Base-by-base conservation (phyloP, 169 alveolate species). In the Plasmodium knowlesi region DNA sequence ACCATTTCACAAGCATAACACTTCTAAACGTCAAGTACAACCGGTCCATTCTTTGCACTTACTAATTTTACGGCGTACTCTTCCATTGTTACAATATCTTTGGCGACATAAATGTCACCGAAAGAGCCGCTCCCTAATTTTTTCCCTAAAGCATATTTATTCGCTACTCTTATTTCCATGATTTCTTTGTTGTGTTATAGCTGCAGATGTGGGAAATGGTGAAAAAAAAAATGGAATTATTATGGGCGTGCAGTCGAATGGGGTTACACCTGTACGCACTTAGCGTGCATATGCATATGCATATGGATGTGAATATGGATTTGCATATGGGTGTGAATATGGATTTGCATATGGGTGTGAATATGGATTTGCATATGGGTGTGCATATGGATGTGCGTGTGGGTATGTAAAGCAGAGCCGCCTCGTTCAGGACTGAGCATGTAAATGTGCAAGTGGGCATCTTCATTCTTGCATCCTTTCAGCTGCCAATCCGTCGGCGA, bases 41-140 rank as follows among this genome's bases (percentile, higher is more conserved):
- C 22, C 10, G 5, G 34, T 4, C 41, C 83, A 19, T 28, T 53
- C n/a, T 9, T 37, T 86, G 19, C 32, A 83, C 94, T 94, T 96
- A 96, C 99, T 92, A 98, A 94, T 94, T 98, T 98, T 67, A 98
- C 98, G 22, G 99, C 99, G 14, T 98, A 99, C 88, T 98, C 99
- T 95, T 99, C 99, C 71, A 99, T 98, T 12, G 99, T 98, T 41
- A 97, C 95, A 53, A 98, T 97, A 94, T 99, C 99, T 12, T 98
- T 97, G 14, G 99, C 99, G 81, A 97, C 97, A 96, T 98, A 99
- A 79, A 99, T 98, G 92, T 98, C 99, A 54, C 99, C 99, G 96
- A 99, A 99, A 39, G 99, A 98, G n/a, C 99, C 99, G 93, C 99
- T 97, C 61, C 99, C 99, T 79, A 99, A 98, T 96, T 99, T 99